phyloP scores from a whole-genome alignment of 768 basidiomycete species.

The Trametes maxima region DNA sequence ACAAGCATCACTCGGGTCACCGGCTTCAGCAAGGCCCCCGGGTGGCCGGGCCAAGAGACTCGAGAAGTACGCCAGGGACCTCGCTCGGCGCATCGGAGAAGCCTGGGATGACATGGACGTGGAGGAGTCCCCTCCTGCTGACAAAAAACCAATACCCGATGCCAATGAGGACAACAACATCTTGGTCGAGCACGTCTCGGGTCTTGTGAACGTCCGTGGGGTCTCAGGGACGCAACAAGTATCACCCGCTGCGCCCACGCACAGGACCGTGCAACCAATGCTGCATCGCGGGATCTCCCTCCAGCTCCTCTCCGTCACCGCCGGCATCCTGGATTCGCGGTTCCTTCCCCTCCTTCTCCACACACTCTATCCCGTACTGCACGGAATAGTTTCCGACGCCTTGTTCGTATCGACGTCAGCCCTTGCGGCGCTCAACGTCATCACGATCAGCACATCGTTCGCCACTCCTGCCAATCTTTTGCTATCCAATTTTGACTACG shows the following conservation, averaged over 20 bases:
- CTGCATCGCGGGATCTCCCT: slow-evolving; percentile 74
- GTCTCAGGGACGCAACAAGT: not conserved
- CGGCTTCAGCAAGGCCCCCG: not conserved
- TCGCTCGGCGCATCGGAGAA: slow-evolving; percentile 66
- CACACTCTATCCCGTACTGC: slow-evolving; percentile 82
- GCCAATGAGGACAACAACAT: slow-evolving; percentile 42
- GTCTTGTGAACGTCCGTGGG: slow-evolving; percentile 63
- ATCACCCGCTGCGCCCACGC: slow-evolving; percentile 24
- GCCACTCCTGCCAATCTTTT: slow-evolving; percentile 89
- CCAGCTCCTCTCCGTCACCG: slow-evolving; percentile 69
- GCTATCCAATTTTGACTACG: slow-evolving; percentile 95
- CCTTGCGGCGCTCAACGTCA: slow-evolving; percentile 65
- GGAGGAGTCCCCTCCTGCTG: slow-evolving; percentile 25
- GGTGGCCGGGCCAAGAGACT: slow-evolving; percentile 48
- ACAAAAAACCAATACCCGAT: slow-evolving; percentile 25
- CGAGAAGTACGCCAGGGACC: slow-evolving; percentile 62
- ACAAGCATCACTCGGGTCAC: slow-evolving; percentile 45
- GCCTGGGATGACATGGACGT: slow-evolving; percentile 62
- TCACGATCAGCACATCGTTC: slow-evolving; percentile 78
- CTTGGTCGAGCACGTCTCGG: slow-evolving; percentile 64
- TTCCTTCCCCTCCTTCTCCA: slow-evolving; percentile 78
- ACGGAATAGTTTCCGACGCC: slow-evolving; percentile 75
- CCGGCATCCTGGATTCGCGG: slow-evolving; percentile 70
- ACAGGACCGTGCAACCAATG: slow-evolving; percentile 49
- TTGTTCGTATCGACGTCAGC: slow-evolving; percentile 76